Base-by-base conservation (phyloP, 108 stramenopile species). In the Aurantiochytrium sp. region DNA sequence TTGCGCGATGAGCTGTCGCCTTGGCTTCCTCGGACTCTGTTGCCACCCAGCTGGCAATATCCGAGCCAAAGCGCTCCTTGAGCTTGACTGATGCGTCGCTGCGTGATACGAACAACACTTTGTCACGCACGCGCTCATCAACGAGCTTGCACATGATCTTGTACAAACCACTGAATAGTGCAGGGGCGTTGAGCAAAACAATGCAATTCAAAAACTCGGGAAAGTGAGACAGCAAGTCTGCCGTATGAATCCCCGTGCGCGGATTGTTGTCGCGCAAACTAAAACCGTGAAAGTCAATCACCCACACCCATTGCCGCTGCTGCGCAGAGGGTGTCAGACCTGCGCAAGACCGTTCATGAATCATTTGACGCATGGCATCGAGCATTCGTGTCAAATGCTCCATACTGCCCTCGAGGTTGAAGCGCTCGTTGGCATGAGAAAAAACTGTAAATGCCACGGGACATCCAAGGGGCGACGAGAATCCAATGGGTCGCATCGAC, bases 301-400 rank as follows among this genome's bases (percentile, higher is more conserved):
- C 53, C 87, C 87, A 87, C 87, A 87, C 87, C 87, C 87, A 87
- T 55, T 87, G 87, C 16, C 87, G 76, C 76, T 83, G 49, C 18
- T 23, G n/a, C 76, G 76, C 76, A 6, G n/a, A 16, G n/a, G 45
- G 45, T 18, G 8, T 23, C 16, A 83, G 76, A 12, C 76, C 76
- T 16, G 4, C 45, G 23, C 45, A 45, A 16, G 49, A 14, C 18
- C 76, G 76, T 4, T 83, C 25, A 12, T 53, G 45, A 23, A 83
- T 53, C 18, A 4, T 18, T 6, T 23, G 49, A 6, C 76, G 51
- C 45, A 47, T 53, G 3, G 76, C 45, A 6, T 83, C 76, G 43
- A 83, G 19, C 76, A 83, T 43, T 3, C n/a, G 25, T 6, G n/a
- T 83, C 25, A 83, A 28, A 23, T 83, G 76, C 10, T 83, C 49